These are phyloP conservation scores for Lepidium campestre DNA, from an alignment of 441 rosid species.

Conservation along the genomic window DNA sequence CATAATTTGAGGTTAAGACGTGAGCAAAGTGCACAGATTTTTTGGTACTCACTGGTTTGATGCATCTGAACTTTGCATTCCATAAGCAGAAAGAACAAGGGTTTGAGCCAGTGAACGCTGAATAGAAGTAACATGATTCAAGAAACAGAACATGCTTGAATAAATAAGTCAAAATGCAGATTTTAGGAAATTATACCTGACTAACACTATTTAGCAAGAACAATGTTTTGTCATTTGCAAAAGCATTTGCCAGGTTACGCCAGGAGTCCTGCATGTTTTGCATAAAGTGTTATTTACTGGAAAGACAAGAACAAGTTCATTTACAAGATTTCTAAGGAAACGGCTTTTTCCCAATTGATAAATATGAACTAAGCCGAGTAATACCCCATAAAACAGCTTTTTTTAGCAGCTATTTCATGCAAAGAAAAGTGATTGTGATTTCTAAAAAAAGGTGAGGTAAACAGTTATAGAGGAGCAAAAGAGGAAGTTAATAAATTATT, in stretches of 20 bases:
- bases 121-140: constrained; percentile 24
- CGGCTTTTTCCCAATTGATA: not conserved
- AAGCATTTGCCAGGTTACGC: constrained; percentile 84
- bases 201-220: constrained; percentile 68
- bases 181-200: constrained; percentile 56
- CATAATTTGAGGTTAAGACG: constrained; percentile 6
- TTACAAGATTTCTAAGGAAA: not conserved
- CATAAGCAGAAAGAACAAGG: constrained; percentile 89
- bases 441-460: not conserved
- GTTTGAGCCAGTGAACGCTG: constrained; percentile 93
- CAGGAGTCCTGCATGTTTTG: constrained; percentile 65
- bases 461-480: not conserved
- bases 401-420: not conserved
- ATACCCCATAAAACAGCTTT: not conserved
- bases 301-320: not conserved
- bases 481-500: not conserved
- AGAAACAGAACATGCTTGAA: constrained; percentile 4
- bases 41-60: constrained; percentile 78
- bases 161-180: constrained; percentile 3
- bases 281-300: not conserved
- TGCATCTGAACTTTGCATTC: constrained; percentile 63
- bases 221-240: constrained; percentile 69
- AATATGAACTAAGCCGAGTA: not conserved
- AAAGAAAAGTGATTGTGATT: not conserved
- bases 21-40: constrained; percentile 1